phyloP scores from a whole-genome alignment of 1,284 basidiomycete genomes.

The Tausonia pullulans region DNA sequence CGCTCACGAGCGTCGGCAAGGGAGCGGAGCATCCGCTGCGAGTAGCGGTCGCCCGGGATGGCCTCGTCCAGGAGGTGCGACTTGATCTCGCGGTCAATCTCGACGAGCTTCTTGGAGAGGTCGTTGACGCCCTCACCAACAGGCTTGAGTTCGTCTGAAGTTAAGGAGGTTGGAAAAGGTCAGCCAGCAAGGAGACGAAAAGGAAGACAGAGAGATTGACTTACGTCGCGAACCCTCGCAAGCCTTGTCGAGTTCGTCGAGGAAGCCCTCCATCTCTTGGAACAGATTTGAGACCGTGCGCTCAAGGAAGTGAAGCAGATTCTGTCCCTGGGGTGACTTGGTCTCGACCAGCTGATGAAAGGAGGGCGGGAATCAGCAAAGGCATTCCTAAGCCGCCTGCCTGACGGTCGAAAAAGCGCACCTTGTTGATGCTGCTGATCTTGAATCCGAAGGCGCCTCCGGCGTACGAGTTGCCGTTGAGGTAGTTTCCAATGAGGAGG shows the following conservation, averaged over 20 bases:
- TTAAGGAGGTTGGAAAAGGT: not conserved
- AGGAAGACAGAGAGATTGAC: slow-evolving; percentile 21
- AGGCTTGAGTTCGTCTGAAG: slow-evolving; percentile 40
- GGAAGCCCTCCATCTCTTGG: slow-evolving; percentile 72
- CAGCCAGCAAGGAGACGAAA: not conserved
- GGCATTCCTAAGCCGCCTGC: not conserved
- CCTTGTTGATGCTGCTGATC: slow-evolving; percentile 95
- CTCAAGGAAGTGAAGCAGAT: slow-evolving; percentile 89
- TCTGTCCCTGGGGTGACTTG: slow-evolving; percentile 86
- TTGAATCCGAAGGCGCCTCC: slow-evolving; percentile 97
- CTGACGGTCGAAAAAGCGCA: slow-evolving; percentile 23
- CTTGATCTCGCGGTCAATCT: slow-evolving; percentile 63
- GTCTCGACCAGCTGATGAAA: slow-evolving; percentile 79
- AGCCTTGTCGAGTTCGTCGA: slow-evolving; percentile 79
- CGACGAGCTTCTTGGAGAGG: slow-evolving; percentile 64
- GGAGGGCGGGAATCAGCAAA: not conserved
- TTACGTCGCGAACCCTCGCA: slow-evolving; percentile 85
- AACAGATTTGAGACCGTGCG: slow-evolving; percentile 80
- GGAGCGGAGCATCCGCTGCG: slow-evolving; percentile 81
- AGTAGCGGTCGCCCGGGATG: slow-evolving; percentile 56
- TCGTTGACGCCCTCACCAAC: slow-evolving; percentile 58
- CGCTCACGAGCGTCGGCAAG: slow-evolving; percentile 58
- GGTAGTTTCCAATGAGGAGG: slow-evolving; percentile 90
- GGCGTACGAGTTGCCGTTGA: slow-evolving; percentile 93
- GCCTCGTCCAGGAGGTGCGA: slow-evolving; percentile 59